phyloP scores from a whole-genome alignment of 805 yeast genomes.

The Sungouiella blattae region DNA sequence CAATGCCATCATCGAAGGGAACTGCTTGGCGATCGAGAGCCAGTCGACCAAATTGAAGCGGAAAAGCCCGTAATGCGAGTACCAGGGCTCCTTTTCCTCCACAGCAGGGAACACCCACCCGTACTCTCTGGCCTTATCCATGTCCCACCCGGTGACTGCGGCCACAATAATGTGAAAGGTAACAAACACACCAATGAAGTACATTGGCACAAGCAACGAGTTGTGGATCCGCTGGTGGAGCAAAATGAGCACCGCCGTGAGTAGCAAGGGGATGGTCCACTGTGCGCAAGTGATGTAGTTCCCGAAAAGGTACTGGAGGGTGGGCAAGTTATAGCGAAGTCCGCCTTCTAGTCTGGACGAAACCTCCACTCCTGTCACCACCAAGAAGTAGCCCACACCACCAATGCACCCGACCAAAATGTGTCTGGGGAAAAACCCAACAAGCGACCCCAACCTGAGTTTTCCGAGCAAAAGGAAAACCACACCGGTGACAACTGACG shows the following conservation, averaged over 20 bases:
- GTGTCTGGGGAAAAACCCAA: slow-evolving; percentile 95
- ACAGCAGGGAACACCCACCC: slow-evolving; percentile 87
- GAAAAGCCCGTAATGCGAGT: slow-evolving; percentile 72
- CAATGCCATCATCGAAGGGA: slow-evolving; percentile 93
- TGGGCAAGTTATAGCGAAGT: slow-evolving; percentile 57
- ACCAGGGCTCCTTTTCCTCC: slow-evolving; percentile 79
- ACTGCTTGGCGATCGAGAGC: slow-evolving; percentile 58
- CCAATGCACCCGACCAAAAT: slow-evolving; percentile 96
- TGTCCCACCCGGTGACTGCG: slow-evolving; percentile 60
- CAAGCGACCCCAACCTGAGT: slow-evolving; percentile 75
- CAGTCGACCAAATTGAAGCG: slow-evolving; percentile 72
- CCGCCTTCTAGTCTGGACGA: slow-evolving; percentile 78
- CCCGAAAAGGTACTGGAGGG: slow-evolving; percentile 50
- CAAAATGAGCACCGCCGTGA: slow-evolving; percentile 59
- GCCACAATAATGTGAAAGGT: slow-evolving; percentile 67
- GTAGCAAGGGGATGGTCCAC: slow-evolving; percentile 66
- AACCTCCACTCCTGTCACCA: slow-evolving; percentile 89
- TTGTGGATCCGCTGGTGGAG: slow-evolving; percentile 55
- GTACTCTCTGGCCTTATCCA: slow-evolving; percentile 56
- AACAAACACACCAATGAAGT: slow-evolving; percentile 67
- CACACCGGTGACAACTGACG: slow-evolving; percentile 82
- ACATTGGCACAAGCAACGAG: slow-evolving; percentile 76
- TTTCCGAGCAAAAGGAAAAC: slow-evolving; percentile 77
- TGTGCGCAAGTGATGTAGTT: slow-evolving; percentile 27
- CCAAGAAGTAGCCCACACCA: slow-evolving; percentile 92